A percentile compares a stretch with the other conserved stretches of the same genome.
phyloP scores from a whole-genome alignment of 768 basidiomycete genomes.

The Strobilomyces echinocephalus region DNA sequence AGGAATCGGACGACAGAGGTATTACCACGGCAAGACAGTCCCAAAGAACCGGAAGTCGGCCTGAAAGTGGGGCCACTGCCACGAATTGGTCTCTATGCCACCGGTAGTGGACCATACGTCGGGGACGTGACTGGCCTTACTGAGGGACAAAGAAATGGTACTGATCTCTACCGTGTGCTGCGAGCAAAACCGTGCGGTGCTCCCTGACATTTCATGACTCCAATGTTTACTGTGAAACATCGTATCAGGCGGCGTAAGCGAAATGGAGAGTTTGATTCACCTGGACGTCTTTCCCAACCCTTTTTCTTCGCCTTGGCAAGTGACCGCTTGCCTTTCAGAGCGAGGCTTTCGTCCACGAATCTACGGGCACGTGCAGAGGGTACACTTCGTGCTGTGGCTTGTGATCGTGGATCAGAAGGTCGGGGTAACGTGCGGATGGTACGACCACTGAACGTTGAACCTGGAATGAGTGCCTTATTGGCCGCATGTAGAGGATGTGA shows the following conservation, averaged over 20 bases:
- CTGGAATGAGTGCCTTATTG: conserved; percentile 2
- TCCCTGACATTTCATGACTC: conserved; percentile 49
- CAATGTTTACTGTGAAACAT: conserved; percentile 44
- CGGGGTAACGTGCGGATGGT: conserved; percentile 47
- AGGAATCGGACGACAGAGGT: conserved; percentile 45
- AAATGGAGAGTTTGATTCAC: conserved; percentile 32
- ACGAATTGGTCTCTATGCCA: not conserved
- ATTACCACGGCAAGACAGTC: conserved; percentile 33
- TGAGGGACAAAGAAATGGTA: not conserved
- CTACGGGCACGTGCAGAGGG: conserved; percentile 47
- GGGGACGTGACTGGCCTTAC: not conserved
- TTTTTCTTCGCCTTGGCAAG: conserved; percentile 34
- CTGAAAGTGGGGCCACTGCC: not conserved
- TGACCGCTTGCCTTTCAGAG: conserved; percentile 36
- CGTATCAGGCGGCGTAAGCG: not conserved
- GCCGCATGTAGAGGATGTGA: not conserved
- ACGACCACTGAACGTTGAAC: conserved; percentile 45
- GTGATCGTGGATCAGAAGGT: conserved; percentile 24
- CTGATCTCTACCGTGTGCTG: conserved; percentile 3
- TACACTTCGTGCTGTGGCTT: conserved; percentile 37
- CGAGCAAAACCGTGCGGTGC: conserved; percentile 47
- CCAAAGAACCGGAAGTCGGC: conserved; percentile 12
- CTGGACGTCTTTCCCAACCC: conserved; percentile 58
- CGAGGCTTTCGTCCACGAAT: conserved; percentile 51
- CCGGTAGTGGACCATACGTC: not conserved